A percentile compares a stretch with the other conserved stretches of the same genome.
phyloP scores from a whole-genome alignment of 768 basidiomycete genomes.

The Naematelia aurantialba region DNA sequence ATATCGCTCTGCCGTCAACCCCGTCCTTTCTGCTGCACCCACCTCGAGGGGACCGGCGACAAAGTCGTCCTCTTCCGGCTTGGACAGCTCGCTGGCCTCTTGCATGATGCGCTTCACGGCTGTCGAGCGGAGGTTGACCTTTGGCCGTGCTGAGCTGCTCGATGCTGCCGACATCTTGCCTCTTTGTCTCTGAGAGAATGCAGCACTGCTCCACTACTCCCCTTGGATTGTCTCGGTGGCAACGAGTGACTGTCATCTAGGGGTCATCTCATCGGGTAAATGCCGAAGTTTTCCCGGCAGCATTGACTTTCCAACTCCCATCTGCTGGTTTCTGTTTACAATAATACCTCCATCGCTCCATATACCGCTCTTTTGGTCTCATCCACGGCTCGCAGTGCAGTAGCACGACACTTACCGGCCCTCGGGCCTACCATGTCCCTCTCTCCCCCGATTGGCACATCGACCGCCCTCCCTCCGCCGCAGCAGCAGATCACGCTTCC shows the following conservation, averaged over 20 bases:
- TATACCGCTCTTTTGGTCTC: not conserved
- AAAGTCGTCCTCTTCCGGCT: conserved; percentile 69
- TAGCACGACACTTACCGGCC: not conserved
- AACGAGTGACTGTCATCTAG: too few species aligned
- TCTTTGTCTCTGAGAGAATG: not conserved
- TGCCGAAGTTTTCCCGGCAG: not conserved
- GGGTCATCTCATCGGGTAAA: too few species aligned
- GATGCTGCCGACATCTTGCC: not conserved
- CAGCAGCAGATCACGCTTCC: not conserved
- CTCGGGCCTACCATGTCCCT: not conserved
- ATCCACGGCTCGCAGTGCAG: too few species aligned
- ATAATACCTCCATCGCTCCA: not conserved
- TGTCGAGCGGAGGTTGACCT: conserved; percentile 51
- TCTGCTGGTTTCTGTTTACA: not conserved
- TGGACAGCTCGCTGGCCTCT: conserved; percentile 82
- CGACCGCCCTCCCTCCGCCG: not conserved
- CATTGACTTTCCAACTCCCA: too few species aligned
- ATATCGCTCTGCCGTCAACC: conserved; percentile 28
- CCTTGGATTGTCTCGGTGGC: too few species aligned
- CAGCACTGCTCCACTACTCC: too few species aligned
- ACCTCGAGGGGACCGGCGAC: conserved; percentile 75
- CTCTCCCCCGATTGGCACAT: not conserved
- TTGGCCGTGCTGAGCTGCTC: conserved; percentile 18
- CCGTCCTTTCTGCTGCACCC: conserved; percentile 25
- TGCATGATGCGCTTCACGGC: conserved; percentile 97